Evolutionary conservation across 2,329 filamentous ascomycete species (phyloP).

Genomic region (Ramularia collo-cygni): DNA sequence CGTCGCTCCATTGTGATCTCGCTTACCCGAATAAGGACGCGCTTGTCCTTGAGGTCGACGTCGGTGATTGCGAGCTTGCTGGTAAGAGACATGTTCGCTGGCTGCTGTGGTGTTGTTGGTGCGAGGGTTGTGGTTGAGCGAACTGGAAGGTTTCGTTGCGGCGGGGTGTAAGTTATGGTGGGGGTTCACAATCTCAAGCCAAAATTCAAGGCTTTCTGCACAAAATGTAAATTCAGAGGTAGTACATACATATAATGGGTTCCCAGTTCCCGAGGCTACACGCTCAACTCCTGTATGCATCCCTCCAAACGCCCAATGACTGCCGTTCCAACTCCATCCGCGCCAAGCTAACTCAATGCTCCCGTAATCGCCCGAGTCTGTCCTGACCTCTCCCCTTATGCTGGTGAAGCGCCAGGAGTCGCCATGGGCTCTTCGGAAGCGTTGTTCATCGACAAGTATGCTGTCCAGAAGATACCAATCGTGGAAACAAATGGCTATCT

Average conservation of each 20-base stretch:
- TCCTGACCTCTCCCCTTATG: background rate
- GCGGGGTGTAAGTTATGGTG: background rate
- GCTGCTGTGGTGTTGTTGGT: background rate
- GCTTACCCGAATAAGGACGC: slow-evolving; percentile 83
- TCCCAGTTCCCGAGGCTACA: slow-evolving; percentile 10
- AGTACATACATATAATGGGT: slow-evolving; percentile 2
- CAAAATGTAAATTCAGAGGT: too few species aligned
- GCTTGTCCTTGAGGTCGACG: slow-evolving; percentile 95
- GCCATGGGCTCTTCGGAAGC: slow-evolving; percentile 61
- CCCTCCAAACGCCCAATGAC: too few species aligned
- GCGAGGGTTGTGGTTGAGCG: slow-evolving; percentile 1
- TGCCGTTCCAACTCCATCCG: slow-evolving; percentile 3
- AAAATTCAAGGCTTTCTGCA: too few species aligned
- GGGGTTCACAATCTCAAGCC: too few species aligned
- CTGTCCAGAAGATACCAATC: slow-evolving; percentile 94
- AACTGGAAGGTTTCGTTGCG: background rate
- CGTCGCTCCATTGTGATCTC: background rate
- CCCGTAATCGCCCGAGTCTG: slow-evolving; percentile 8
- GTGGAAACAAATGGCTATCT: slow-evolving; percentile 87
- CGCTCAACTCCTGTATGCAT: too few species aligned
- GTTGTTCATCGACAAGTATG: slow-evolving; percentile 89
- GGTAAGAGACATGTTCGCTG: slow-evolving; percentile 79
- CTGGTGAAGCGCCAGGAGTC: slow-evolving; percentile 8
- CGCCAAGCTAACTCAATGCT: slow-evolving; percentile 8
- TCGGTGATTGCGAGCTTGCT: slow-evolving; percentile 97